These are phyloP conservation scores for Platismatia glauca DNA, from an alignment of 495 filamentous ascomycete species.

Conservation along the genomic window DNA sequence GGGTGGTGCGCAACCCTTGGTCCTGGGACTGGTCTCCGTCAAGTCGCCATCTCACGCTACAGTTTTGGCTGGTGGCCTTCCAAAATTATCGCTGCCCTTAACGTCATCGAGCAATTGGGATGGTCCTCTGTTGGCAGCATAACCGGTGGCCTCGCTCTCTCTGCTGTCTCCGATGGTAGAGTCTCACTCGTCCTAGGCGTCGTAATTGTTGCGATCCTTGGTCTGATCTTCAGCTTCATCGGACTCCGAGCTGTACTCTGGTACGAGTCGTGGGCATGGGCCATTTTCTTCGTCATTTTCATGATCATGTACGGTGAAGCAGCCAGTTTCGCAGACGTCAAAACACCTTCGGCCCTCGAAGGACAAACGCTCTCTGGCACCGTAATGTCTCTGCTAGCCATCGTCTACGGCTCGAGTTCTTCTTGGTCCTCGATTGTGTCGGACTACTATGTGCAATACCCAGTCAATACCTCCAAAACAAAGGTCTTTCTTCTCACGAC, in stretches of 20 bases:
- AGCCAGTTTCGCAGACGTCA: slow-evolving; percentile 39
- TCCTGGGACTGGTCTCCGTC: slow-evolving; percentile 42
- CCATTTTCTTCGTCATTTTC: slow-evolving; percentile 48
- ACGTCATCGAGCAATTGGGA: slow-evolving; percentile 41
- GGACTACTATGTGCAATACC: slow-evolving; percentile 57
- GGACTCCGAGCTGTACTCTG: slow-evolving; percentile 41
- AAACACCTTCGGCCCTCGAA: slow-evolving; percentile 30
- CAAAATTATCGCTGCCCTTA: slow-evolving; percentile 42
- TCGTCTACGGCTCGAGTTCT: slow-evolving; percentile 50
- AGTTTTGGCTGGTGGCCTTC: slow-evolving; percentile 48
- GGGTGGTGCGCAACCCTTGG: slow-evolving; percentile 43
- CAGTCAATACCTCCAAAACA: slow-evolving; percentile 38
- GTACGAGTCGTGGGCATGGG: slow-evolving; percentile 38
- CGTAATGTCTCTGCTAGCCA: slow-evolving; percentile 43
- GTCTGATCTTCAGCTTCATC: slow-evolving; percentile 41
- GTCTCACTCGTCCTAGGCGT: slow-evolving; percentile 40
- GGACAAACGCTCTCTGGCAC: slow-evolving; percentile 38
- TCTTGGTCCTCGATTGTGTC: slow-evolving; percentile 52
- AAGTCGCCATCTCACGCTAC: slow-evolving; percentile 46
- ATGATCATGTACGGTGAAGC: slow-evolving; percentile 48
- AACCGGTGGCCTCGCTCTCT: slow-evolving; percentile 41
- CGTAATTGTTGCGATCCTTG: slow-evolving; percentile 36
- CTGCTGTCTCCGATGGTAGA: slow-evolving; percentile 40
- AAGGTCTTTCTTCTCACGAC: slow-evolving; percentile 46
- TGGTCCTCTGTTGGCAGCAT: slow-evolving; percentile 41